These are phyloP conservation scores for Nemania bipapillata DNA, from an alignment of 2,329 filamentous ascomycete species.

Conservation along the genomic window DNA sequence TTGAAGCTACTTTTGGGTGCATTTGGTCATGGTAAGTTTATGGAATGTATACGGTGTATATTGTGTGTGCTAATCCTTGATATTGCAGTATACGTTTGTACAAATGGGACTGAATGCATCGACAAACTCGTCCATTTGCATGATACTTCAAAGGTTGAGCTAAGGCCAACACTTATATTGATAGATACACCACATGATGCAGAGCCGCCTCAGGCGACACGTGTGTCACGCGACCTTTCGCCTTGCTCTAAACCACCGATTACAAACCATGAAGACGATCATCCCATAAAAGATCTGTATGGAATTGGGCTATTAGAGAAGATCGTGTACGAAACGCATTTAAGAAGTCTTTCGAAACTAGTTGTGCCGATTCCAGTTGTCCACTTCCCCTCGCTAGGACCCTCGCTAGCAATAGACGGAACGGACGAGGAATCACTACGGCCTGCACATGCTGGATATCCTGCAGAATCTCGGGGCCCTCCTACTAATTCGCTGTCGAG, in stretches of 20 bases:
- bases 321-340: slow-evolving; percentile 67
- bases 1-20: slow-evolving; percentile 63
- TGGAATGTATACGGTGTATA: slow-evolving; percentile 3
- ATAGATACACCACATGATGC: slow-evolving; percentile 67
- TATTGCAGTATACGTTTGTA: slow-evolving; percentile 64
- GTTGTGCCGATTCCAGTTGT: slow-evolving; percentile 68
- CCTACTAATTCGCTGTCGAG: slow-evolving; percentile 55
- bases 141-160: slow-evolving; percentile 62
- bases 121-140: slow-evolving; percentile 65
- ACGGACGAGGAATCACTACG: slow-evolving; percentile 43
- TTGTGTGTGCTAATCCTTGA: slow-evolving; percentile 21
- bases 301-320: slow-evolving; percentile 66
- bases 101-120: slow-evolving; percentile 64
- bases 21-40: slow-evolving; percentile 64
- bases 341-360: slow-evolving; percentile 66
- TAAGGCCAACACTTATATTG: slow-evolving; percentile 67
- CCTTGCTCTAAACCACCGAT: slow-evolving; percentile 55
- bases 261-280: slow-evolving; percentile 55
- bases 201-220: slow-evolving; percentile 53
- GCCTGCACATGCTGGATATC: slow-evolving; percentile 44
- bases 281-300: slow-evolving; percentile 62
- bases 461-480: slow-evolving; percentile 41
- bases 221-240: slow-evolving; percentile 58
- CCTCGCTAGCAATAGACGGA: slow-evolving; percentile 49
- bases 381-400: slow-evolving; percentile 52